Evolutionary conservation across 352 stramenopile genomes (phyloP).

Genomic region (Pythium rishiriense): DNA sequence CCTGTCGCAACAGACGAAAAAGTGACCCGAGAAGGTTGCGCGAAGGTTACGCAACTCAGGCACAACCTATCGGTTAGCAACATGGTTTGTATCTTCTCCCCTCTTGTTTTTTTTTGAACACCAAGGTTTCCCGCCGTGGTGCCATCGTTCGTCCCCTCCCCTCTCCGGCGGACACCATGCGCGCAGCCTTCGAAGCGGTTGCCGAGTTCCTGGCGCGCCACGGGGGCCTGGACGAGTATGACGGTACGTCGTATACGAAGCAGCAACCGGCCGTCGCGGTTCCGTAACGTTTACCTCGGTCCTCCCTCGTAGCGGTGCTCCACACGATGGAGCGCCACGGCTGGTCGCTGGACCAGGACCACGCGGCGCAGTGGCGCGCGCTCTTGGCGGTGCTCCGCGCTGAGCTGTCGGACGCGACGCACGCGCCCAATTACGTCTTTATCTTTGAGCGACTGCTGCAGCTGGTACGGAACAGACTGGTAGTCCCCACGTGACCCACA

Average conservation of each 20-base stretch:
- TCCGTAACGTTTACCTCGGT: too few relatives aligned
- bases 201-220: slow-evolving; percentile 36
- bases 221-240: slow-evolving; percentile 32
- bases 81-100: background rate
- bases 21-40: slow-evolving; percentile 23
- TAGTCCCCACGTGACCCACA: background rate
- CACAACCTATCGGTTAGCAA: background rate
- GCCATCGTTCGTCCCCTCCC: slow-evolving; percentile 1
- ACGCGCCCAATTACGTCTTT: slow-evolving; percentile 52
- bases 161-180: slow-evolving; percentile 15
- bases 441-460: slow-evolving; percentile 70
- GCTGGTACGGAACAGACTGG: slow-evolving; percentile 28
- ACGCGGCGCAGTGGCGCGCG: slow-evolving; percentile 48
- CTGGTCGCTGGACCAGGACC: slow-evolving; percentile 41
- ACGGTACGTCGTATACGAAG: too few relatives aligned
- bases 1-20: slow-evolving; percentile 15
- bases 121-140: background rate
- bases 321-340: slow-evolving; percentile 48
- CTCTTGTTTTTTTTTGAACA: slow-evolving; percentile 9
- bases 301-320: slow-evolving; percentile 20
- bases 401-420: slow-evolving; percentile 39
- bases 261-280: too few relatives aligned
- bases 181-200: slow-evolving; percentile 26
- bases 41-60: slow-evolving; percentile 30
- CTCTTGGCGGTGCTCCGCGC: slow-evolving; percentile 49